phyloP scores from a whole-genome alignment of 192 early-diverging fungal species.

The Entophlyctis helioformis region DNA sequence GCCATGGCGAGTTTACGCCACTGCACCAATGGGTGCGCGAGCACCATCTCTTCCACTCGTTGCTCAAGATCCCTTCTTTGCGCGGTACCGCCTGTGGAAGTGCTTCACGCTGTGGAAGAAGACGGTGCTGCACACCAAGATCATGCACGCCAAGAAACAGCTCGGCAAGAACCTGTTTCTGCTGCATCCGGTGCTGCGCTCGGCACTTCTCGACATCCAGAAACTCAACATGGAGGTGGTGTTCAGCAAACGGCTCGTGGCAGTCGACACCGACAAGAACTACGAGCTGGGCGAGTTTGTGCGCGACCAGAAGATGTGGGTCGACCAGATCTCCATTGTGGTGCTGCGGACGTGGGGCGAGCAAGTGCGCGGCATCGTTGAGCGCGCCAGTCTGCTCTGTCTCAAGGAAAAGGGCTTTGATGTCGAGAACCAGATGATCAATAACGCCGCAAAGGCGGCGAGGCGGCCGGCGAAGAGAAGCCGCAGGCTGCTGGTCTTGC shows the following conservation, averaged over 20 bases:
- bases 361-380: slow-evolving; percentile 20
- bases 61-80: slow-evolving; percentile 44
- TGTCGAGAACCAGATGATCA: slow-evolving; percentile 6
- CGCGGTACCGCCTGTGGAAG: slow-evolving; percentile 42
- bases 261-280: slow-evolving; percentile 13
- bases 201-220: slow-evolving; percentile 21
- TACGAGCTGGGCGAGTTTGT: slow-evolving; percentile 37
- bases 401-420: slow-evolving; percentile 37
- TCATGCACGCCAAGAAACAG: slow-evolving; percentile 14
- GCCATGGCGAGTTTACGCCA: slow-evolving; percentile 43
- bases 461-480: background rate
- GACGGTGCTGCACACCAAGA: slow-evolving; percentile 36
- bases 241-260: slow-evolving; percentile 14
- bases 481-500: no score
- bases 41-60: slow-evolving; percentile 33
- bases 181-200: slow-evolving; percentile 27
- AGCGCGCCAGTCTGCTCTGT: slow-evolving; percentile 25
- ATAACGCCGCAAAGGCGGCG: background rate
- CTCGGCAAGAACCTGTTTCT: slow-evolving; percentile 31
- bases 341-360: slow-evolving; percentile 29
- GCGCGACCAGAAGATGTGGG: slow-evolving; percentile 27
- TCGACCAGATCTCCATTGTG: slow-evolving; percentile 13
- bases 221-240: slow-evolving; percentile 17
- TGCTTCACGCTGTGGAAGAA: slow-evolving; percentile 39
- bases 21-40: slow-evolving; percentile 39